Evolutionary conservation across 2,329 filamentous ascomycete species (phyloP).

Genomic region (Aspergillus fumigatus): DNA sequence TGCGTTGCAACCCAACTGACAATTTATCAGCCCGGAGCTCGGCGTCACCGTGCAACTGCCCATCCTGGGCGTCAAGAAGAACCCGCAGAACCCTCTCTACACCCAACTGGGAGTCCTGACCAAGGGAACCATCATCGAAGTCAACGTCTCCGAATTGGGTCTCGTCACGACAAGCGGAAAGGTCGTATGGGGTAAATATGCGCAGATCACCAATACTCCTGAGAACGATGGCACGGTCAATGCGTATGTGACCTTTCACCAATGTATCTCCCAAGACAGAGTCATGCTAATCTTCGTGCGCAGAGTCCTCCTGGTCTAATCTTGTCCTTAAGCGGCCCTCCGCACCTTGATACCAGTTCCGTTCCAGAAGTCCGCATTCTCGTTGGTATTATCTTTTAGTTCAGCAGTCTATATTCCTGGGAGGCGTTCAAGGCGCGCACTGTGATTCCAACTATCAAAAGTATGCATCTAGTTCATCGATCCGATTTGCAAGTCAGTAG

Average conservation of each 20-base stretch:
- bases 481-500: not conserved
- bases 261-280: not conserved
- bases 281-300: not conserved
- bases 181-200: conserved; percentile 86
- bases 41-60: conserved; percentile 84
- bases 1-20: conserved; percentile 2
- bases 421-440: conserved; percentile 13
- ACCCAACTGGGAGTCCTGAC: conserved; percentile 88
- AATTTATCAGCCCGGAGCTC: conserved; percentile 56
- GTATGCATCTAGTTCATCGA: not conserved
- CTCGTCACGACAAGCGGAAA: conserved; percentile 88
- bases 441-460: conserved; percentile 5
- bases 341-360: conserved; percentile 13
- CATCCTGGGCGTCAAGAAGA: conserved; percentile 75
- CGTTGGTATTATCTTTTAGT: conserved; percentile 1
- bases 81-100: conserved; percentile 83
- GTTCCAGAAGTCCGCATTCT: conserved; percentile 5
- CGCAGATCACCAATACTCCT: conserved; percentile 55
- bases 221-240: conserved; percentile 62
- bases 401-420: conserved; percentile 5
- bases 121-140: conserved; percentile 80
- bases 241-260: conserved; percentile 34
- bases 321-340: not conserved
- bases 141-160: conserved; percentile 89
- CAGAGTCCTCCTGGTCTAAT: conserved; percentile 17